Conservation (phyloP, 169 alveolate species). For the Cryptosporidium sp. region DNA sequence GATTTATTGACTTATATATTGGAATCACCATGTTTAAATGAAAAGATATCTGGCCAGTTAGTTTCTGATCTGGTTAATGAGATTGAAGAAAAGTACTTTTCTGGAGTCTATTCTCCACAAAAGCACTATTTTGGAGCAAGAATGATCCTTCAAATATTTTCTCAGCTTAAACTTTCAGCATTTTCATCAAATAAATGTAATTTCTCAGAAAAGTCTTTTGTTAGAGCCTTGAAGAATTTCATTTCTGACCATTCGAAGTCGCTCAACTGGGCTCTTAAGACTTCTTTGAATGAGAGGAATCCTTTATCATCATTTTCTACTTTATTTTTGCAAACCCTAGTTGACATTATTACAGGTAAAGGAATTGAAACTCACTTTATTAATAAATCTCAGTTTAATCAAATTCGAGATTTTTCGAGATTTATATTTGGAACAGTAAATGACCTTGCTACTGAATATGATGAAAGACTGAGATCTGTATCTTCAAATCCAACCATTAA, state of each 20-base stretch:
- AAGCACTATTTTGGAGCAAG: slow-evolving; percentile 57
- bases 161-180: slow-evolving; percentile 3
- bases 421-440: slow-evolving; percentile 26
- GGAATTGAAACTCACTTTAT: neutral
- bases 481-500: neutral
- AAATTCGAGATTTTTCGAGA: slow-evolving; percentile 20
- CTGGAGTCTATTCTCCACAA: slow-evolving; percentile 5
- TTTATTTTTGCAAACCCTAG: slow-evolving; percentile 21
- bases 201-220: neutral
- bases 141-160: slow-evolving; percentile 26
- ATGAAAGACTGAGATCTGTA: neutral
- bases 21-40: slow-evolving; percentile 18
- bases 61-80: slow-evolving; percentile 1
- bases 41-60: neutral
- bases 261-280: neutral
- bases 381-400: neutral
- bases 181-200: neutral
- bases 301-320: slow-evolving; percentile 32
- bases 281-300: slow-evolving; percentile 48
- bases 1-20: slow-evolving; percentile 4
- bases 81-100: slow-evolving; percentile 49
- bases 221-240: neutral
- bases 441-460: neutral
- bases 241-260: slow-evolving; percentile 31
- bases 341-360: slow-evolving; percentile 45